Base-by-base conservation (phyloP, 371 early-diverging fungal genomes). In the Mucor ambiguus region DNA sequence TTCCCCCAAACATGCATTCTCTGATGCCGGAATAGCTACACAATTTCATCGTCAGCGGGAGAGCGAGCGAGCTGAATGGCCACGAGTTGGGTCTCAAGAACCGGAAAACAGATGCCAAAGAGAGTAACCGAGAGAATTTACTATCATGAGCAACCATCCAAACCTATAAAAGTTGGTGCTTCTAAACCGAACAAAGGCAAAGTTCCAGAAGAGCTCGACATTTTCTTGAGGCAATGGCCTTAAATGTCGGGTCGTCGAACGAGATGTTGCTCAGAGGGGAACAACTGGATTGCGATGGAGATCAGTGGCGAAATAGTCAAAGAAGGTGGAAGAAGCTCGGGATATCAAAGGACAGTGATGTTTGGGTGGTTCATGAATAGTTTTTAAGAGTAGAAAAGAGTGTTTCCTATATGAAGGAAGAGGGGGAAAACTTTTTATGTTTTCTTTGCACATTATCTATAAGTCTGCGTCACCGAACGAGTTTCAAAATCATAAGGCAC, bases 401-500 rank as follows among this genome's bases (percentile, higher is more conserved):
- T n/a, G 56, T 20, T 28, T 52, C 26, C 52, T 29, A 4, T 16
- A 56, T 18, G 32, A 33, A 56, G 33, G 55, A 56, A 10, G 10
- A 56, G 6, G 26, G 20, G 33, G 8, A 8, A 26, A 56, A 32
- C 4, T 32, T 16, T 56, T 56, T 56, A n/a, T 56, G 33, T 33
- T 56, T 33, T 30, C 16, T 32, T 56, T 56, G 12, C n/a, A 18
- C n/a, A 16, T n/a, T 56, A 18, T 8, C 8, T 29, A n/a, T 32
- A 29, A 56, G 33, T 12, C 56, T 56, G 56, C 56, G 56, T 56
- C 56, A 56, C 56, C 56, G 20, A 56, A 20, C 56, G 56, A 56
- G 56, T 56, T 56, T 56, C 33, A 56, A 56, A 56, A 32, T 41
- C 41, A 30, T 33, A 33, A 56, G 56, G 56, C 56, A 56, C 56